Conservation (phyloP, 2,329 filamentous ascomycete species). For the Camptophora hylomeconis region DNA sequence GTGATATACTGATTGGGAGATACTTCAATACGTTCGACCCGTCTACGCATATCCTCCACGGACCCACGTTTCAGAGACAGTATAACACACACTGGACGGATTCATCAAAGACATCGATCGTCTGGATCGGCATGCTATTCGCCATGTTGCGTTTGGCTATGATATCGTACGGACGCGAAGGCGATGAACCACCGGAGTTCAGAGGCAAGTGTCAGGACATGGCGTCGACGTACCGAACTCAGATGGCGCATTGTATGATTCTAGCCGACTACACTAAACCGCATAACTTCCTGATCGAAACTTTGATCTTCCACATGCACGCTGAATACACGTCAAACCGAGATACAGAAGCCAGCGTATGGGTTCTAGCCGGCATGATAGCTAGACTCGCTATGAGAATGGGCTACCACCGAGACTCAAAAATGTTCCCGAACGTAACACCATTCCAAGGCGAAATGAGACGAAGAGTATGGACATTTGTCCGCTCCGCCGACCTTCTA, state of each 20-base stretch:
- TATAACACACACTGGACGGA: slow-evolving; percentile 51
- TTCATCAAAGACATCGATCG: slow-evolving; percentile 42
- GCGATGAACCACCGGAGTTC: slow-evolving; percentile 52
- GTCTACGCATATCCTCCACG: slow-evolving; percentile 59
- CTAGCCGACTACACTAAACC: slow-evolving; percentile 52
- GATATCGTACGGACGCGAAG: slow-evolving; percentile 48
- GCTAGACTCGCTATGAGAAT: slow-evolving; percentile 52
- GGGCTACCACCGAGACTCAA: slow-evolving; percentile 52
- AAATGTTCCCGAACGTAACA: slow-evolving; percentile 44
- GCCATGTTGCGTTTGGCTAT: slow-evolving; percentile 53
- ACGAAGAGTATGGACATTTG: slow-evolving; percentile 35
- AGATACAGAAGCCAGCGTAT: slow-evolving; percentile 47
- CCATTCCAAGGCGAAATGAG: slow-evolving; percentile 50
- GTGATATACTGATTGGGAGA: slow-evolving; percentile 72
- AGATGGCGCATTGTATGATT: slow-evolving; percentile 50
- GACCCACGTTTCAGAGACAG: slow-evolving; percentile 68
- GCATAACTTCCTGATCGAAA: slow-evolving; percentile 47
- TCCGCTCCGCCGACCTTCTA: slow-evolving; percentile 47
- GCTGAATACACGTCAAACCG: slow-evolving; percentile 46
- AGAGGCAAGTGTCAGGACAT: slow-evolving; percentile 40
- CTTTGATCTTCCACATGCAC: slow-evolving; percentile 48
- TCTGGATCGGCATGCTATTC: slow-evolving; percentile 51
- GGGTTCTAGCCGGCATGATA: slow-evolving; percentile 48
- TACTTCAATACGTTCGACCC: slow-evolving; percentile 78
- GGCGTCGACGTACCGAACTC: slow-evolving; percentile 32